Percentiles rank a stretch among this genome's conserved stretches.
Evolutionary conservation across 331 rosid species (phyloP).

Genomic region (Dryas integrifolia): DNA sequence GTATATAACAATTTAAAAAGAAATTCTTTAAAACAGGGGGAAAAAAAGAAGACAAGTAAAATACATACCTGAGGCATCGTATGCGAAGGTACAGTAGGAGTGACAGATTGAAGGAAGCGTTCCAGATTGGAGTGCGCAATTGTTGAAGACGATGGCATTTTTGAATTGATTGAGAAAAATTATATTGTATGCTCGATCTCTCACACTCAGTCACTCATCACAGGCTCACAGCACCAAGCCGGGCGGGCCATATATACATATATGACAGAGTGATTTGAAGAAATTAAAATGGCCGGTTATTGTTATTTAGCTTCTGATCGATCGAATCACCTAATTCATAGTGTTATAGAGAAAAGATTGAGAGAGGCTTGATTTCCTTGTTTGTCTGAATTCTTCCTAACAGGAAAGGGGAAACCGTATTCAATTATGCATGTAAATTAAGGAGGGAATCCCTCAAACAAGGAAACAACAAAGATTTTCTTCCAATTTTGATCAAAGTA

Average conservation of each 20-base stretch:
- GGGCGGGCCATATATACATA: neutral
- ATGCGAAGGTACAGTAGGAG: slow-evolving; percentile 59
- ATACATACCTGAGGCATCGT: slow-evolving; percentile 50
- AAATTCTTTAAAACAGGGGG: neutral
- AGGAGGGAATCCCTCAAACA: no score
- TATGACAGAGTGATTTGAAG: neutral
- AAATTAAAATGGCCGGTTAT: neutral
- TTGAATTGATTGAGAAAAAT: slow-evolving; percentile 19
- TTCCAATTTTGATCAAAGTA: no score
- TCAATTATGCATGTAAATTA: no score
- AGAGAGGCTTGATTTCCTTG: no score
- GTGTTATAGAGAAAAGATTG: no score
- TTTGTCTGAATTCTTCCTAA: no score
- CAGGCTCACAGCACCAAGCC: neutral
- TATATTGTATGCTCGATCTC: neutral
- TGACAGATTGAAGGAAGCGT: slow-evolving; percentile 61
- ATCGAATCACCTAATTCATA: no score
- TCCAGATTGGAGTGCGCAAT: slow-evolving; percentile 46
- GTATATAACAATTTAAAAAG: neutral
- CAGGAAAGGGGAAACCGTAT: no score
- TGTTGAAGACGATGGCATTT: slow-evolving; percentile 29
- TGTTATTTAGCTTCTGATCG: no score
- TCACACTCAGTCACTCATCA: neutral
- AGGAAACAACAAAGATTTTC: no score
- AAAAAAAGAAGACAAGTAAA: neutral